Base-by-base conservation (phyloP, 1,284 basidiomycete species). In the Uromyces viciae-fabae region DNA sequence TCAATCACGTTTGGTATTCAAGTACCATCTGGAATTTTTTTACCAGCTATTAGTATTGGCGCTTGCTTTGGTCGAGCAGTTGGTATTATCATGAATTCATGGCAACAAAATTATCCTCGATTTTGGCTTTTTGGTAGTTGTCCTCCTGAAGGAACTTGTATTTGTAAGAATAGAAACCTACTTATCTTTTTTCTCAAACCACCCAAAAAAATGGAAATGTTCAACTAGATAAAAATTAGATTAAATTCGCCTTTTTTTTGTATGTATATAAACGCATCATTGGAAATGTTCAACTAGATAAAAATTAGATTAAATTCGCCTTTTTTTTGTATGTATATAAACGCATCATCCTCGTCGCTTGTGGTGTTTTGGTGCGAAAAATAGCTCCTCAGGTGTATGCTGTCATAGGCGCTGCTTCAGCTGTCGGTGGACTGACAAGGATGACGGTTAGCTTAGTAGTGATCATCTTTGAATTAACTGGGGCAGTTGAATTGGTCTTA, bases 361-460 rank as follows among this genome's bases (percentile, higher is more conserved):
- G n/a, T n/a, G n/a, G n/a, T n/a, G n/a, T n/a, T n/a, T n/a, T n/a
- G n/a, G n/a, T 49, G n/a, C 38, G 62, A 38, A 22, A 11, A 14
- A 17, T 38, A 80, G 77, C 90, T 4, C 92, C 92, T 2, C 91
- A 92, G 42, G 92, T 93, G 83, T 94, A 94, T 84, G 91, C 92
- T 19, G 91, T 93, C 31, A 90, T 94, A 49, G 93, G 93, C 0
- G 92, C 92, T 25, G 91, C 92, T 40, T 91, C 92, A 0, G 91
- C 93, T 88, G 87, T 94, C 0, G 92, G 90, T 9, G 93, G 93
- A 3, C 92, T 93, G 2, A 94, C 92, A 4, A 87, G 91, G 81
- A 93, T 93, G 90, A 93, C 87, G 1, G 84, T 87, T 49, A 84
- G 84, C 3, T 86, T 92, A 74, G 91, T 92, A 31, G 91, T 92